Evolutionary conservation across 176 grass and related monocot species (phyloP).

Genomic region (Cymbopogon citratus): DNA sequence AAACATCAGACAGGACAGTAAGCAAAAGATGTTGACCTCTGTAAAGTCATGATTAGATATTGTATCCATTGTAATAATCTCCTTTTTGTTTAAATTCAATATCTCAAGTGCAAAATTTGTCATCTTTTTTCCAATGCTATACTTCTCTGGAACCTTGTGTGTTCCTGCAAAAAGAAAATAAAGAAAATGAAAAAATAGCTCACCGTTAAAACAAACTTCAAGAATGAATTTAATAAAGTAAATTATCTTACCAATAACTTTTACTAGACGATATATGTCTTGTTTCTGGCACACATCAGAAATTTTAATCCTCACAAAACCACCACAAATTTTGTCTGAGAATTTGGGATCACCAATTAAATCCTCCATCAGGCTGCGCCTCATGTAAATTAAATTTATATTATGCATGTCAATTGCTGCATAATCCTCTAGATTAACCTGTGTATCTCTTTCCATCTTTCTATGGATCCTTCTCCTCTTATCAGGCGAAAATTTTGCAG

Average conservation of each 20-base stretch:
- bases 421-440: conserved; percentile 64
- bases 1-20: neutral
- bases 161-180: conserved; percentile 47
- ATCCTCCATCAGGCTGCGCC: conserved; percentile 81
- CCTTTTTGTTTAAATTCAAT: conserved; percentile 87
- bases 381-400: conserved; percentile 77
- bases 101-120: conserved; percentile 88
- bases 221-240: conserved; percentile 4
- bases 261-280: conserved; percentile 94
- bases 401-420: conserved; percentile 94
- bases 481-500: conserved; percentile 39
- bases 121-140: conserved; percentile 79
- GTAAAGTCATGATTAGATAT: conserved; percentile 98
- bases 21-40: conserved; percentile 54
- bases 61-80: conserved; percentile 75
- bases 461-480: conserved; percentile 56
- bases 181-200: neutral
- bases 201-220: neutral
- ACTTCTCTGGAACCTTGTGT: conserved; percentile 68
- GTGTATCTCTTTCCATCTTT: conserved; percentile 52
- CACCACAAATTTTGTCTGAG: conserved; percentile 62
- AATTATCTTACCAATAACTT: conserved; percentile 80
- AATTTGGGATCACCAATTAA: conserved; percentile 64
- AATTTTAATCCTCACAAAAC: conserved; percentile 95
- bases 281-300: conserved; percentile 69